Percentiles rank a stretch among this genome's conserved stretches.
Evolutionary conservation across 148 eudicot genomes (phyloP).

Genomic region (Rhododendron williamsianum): DNA sequence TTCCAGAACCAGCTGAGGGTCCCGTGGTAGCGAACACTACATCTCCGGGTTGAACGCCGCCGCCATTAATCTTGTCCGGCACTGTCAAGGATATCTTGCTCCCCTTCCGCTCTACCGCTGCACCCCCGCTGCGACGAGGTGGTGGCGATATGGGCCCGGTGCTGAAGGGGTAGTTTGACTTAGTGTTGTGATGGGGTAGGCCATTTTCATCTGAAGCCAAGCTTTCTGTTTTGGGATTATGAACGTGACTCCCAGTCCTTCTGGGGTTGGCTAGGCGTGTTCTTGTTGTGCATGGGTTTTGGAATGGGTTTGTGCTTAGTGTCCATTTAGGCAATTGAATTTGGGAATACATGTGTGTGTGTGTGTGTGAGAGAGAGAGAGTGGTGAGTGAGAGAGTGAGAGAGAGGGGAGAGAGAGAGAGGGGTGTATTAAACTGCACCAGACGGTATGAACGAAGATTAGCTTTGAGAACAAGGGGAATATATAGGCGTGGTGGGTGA

Average conservation of each 20-base stretch:
- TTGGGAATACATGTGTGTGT: neutral
- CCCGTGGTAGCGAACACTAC: neutral
- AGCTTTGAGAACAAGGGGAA: neutral
- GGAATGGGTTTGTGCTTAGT: neutral
- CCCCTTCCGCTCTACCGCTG: too few species aligned
- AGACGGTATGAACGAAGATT: neutral
- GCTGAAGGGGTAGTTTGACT: too few species aligned
- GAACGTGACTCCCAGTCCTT: neutral
- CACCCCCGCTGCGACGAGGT: too few species aligned
- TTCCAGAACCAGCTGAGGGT: neutral
- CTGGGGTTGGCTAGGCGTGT: neutral
- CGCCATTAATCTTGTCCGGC: neutral
- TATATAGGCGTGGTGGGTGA: neutral
- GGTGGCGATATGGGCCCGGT: too few species aligned
- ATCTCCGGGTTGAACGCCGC: too few species aligned
- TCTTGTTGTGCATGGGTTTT: neutral
- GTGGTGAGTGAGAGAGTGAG: too few species aligned
- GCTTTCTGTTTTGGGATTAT: neutral
- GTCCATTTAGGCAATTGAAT: neutral
- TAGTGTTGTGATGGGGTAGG: too few species aligned
- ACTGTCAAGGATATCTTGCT: neutral
- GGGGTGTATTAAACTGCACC: neutral
- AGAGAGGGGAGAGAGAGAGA: neutral
- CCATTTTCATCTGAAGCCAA: neutral
- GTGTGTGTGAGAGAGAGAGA: too few species aligned